Evolutionary conservation across 108 stramenopile species (phyloP).

Genomic region (Conticribra weissflogii): DNA sequence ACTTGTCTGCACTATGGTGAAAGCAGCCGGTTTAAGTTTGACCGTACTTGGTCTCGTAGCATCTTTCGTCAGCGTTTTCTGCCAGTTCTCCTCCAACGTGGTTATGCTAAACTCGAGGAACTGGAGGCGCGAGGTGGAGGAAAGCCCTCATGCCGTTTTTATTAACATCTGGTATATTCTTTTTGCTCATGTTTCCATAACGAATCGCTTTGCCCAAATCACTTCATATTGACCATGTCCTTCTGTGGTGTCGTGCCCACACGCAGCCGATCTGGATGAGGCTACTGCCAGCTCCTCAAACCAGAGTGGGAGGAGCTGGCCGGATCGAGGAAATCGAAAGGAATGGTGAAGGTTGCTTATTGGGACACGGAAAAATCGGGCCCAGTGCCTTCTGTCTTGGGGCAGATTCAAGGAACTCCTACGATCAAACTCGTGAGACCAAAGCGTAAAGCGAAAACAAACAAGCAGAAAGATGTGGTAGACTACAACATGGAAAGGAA

Average conservation of each 20-base stretch:
- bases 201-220: not conserved
- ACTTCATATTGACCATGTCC: too few species aligned
- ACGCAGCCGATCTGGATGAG: slow-evolving; percentile 63
- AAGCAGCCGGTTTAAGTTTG: too few species aligned
- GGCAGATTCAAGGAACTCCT: slow-evolving; percentile 66
- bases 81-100: slow-evolving; percentile 60
- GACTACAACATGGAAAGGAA: slow-evolving; percentile 73
- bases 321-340: slow-evolving; percentile 35
- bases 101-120: slow-evolving; percentile 58
- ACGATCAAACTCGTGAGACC: slow-evolving; percentile 66
- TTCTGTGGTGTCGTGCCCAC: not conserved
- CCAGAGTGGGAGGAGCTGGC: slow-evolving; percentile 80
- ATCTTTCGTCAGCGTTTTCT: not conserved
- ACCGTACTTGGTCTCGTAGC: not conserved
- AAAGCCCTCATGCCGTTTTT: slow-evolving; percentile 64
- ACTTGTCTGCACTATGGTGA: too few species aligned
- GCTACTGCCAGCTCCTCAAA: slow-evolving; percentile 75
- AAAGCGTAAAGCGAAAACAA: slow-evolving; percentile 58
- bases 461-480: slow-evolving; percentile 58
- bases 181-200: not conserved
- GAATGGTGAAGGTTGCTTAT: slow-evolving; percentile 66
- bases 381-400: slow-evolving; percentile 55
- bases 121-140: slow-evolving; percentile 64
- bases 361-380: slow-evolving; percentile 69
- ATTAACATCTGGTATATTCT: slow-evolving; percentile 61